Percentiles rank a stretch among this genome's conserved stretches.
Conservation (phyloP, 371 early-diverging fungal genomes). For the Pancytospora philotis region DNA sequence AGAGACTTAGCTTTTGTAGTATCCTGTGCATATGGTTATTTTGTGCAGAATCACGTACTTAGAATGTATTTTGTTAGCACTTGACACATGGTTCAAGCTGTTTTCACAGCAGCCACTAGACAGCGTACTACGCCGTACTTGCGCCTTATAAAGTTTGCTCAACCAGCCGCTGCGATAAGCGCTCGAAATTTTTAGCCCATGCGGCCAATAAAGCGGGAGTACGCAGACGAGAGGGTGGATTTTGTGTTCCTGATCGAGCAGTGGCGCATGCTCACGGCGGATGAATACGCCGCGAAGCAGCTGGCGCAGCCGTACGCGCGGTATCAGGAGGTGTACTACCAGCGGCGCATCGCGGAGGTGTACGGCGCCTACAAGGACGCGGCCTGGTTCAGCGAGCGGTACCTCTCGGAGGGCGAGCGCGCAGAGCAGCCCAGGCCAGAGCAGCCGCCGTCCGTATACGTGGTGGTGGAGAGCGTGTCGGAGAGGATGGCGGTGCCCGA, state of each 20-base stretch:
- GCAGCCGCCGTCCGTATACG: neutral
- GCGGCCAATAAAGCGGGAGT: neutral
- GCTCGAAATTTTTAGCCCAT: no score
- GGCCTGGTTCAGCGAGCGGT: neutral
- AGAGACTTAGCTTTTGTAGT: no score
- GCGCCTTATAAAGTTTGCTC: constrained; percentile 1
- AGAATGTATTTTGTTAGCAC: neutral
- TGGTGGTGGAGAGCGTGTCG: neutral
- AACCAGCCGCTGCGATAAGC: neutral
- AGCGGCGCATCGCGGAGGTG: neutral
- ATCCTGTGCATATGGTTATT: no score
- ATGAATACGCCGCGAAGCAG: neutral
- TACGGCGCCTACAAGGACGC: neutral
- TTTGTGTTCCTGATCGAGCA: neutral
- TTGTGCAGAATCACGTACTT: no score
- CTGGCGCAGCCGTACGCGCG: neutral
- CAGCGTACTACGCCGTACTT: neutral
- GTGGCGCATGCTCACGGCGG: neutral
- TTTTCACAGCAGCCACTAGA: neutral
- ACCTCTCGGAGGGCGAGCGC: neutral
- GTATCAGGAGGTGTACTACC: neutral
- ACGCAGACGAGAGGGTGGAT: neutral
- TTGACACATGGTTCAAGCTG: neutral
- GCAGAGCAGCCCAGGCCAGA: neutral
- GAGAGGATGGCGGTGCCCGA: neutral